These are phyloP conservation scores for Quercus bicolor DNA, from an alignment of 306 rosid species.

Conservation along the genomic window DNA sequence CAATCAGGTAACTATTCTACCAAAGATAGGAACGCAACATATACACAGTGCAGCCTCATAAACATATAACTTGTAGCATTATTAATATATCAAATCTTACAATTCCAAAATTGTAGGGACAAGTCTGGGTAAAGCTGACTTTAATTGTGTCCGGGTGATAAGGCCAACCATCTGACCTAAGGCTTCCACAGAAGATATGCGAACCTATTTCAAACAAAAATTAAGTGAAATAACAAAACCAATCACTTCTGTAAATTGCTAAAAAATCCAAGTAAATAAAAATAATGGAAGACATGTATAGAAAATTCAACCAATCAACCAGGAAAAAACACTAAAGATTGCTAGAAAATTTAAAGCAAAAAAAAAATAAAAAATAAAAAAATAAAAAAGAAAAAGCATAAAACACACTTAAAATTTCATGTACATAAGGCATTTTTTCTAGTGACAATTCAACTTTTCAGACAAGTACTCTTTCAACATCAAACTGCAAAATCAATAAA, in stretches of 20 bases:
- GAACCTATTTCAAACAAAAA: constrained; percentile 49
- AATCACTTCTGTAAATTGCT: not conserved
- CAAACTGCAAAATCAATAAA: not conserved
- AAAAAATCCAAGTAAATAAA: constrained; percentile 12
- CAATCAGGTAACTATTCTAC: constrained; percentile 3
- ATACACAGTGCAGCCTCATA: constrained; percentile 3
- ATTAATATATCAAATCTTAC: constrained; percentile 47
- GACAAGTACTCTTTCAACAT: not conserved
- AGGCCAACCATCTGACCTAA: constrained; percentile 94
- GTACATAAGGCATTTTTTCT: not conserved
- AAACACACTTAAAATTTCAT: not conserved
- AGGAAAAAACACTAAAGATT: not conserved
- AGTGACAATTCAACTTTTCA: not conserved
- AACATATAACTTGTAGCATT: constrained; percentile 14
- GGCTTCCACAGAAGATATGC: constrained; percentile 82
- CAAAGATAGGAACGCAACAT: constrained; percentile 8
- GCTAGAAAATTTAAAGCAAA: not conserved
- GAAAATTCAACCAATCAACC: not conserved
- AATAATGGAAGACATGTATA: not conserved
- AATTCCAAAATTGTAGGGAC: constrained; percentile 89
- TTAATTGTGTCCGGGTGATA: constrained; percentile 72
- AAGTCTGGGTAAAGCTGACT: constrained; percentile 86
- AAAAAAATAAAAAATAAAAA: not conserved
- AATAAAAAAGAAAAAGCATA: too few relatives aligned
- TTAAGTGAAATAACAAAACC: constrained; percentile 14